Evolutionary conservation across 768 basidiomycete species (phyloP).

Genomic region (Trametopsis cervina): DNA sequence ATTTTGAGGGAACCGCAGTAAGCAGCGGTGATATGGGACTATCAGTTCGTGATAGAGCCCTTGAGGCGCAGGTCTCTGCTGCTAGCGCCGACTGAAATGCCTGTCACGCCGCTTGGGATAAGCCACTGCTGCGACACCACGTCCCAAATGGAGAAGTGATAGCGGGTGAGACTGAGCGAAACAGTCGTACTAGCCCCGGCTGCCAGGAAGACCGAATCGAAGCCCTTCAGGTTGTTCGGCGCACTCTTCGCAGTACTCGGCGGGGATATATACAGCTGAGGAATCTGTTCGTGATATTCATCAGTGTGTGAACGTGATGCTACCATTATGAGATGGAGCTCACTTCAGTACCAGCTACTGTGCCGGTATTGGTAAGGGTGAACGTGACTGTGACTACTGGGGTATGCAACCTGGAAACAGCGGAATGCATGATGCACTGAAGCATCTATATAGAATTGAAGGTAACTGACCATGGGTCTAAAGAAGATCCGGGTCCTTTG

Average conservation of each 20-base stretch:
- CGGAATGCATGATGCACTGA: background rate
- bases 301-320: background rate
- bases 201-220: constrained; percentile 36
- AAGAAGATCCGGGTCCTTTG: constrained; percentile 44
- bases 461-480: constrained; percentile 37
- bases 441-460: background rate
- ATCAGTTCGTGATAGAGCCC: no score
- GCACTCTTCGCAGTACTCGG: constrained; percentile 42
- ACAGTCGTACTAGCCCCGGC: constrained; percentile 24
- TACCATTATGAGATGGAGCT: no score
- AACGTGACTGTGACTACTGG: constrained; percentile 47
- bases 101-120: constrained; percentile 44
- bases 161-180: constrained; percentile 25
- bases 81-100: constrained; percentile 60
- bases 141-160: constrained; percentile 31
- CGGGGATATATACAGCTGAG: constrained; percentile 48
- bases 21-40: no score
- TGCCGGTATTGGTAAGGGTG: constrained; percentile 46
- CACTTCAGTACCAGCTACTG: constrained; percentile 48
- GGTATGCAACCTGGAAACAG: constrained; percentile 42
- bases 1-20: no score
- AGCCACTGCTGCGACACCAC: constrained; percentile 34
- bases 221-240: constrained; percentile 48
- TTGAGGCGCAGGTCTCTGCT: constrained; percentile 52
- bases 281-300: no score